These are phyloP conservation scores for Podospora didyma DNA, from an alignment of 495 filamentous ascomycete genomes.

Conservation along the genomic window DNA sequence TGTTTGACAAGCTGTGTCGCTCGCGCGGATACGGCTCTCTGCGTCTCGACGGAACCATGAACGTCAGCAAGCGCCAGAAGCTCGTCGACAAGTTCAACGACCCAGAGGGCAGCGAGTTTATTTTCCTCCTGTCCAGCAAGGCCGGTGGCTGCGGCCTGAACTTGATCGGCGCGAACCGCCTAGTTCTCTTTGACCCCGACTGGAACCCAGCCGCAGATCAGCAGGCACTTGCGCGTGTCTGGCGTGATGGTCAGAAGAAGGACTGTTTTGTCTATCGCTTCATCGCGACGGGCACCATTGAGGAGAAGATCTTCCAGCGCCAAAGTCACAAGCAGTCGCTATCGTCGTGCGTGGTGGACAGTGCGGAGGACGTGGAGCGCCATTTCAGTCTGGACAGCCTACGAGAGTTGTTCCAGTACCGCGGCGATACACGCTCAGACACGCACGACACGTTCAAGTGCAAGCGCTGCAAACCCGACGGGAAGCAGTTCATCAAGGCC, in stretches of 20 bases:
- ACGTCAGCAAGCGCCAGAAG: constrained; percentile 92
- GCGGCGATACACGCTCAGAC: constrained; percentile 77
- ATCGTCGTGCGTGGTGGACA: constrained; percentile 96
- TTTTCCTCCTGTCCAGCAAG: constrained; percentile 94
- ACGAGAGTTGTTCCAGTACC: constrained; percentile 90
- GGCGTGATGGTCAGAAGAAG: constrained; percentile 99
- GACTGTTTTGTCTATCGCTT: constrained; percentile 99
- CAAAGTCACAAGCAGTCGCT: constrained; percentile 98
- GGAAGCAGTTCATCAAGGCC: constrained; percentile 80
- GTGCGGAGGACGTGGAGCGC: constrained; percentile 91
- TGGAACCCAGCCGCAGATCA: constrained; percentile 99
- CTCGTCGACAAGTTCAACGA: constrained; percentile 99
- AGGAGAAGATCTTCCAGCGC: constrained; percentile 99
- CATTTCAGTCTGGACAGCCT: constrained; percentile 90
- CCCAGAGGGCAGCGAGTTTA: constrained; percentile 82
- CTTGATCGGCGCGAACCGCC: constrained; percentile 92
- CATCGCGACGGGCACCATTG: constrained; percentile 95
- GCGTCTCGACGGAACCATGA: constrained; percentile 94
- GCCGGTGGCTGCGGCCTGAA: constrained; percentile 97
- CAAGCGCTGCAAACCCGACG: constrained; percentile 86
- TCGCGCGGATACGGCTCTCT: constrained; percentile 77
- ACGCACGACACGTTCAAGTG: constrained; percentile 99
- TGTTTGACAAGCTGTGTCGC: constrained; percentile 91
- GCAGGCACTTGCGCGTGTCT: constrained; percentile 93
- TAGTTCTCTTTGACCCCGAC: constrained; percentile 97